Evolutionary conservation across 495 filamentous ascomycete species (phyloP).

Genomic region (Penicillium canariense): DNA sequence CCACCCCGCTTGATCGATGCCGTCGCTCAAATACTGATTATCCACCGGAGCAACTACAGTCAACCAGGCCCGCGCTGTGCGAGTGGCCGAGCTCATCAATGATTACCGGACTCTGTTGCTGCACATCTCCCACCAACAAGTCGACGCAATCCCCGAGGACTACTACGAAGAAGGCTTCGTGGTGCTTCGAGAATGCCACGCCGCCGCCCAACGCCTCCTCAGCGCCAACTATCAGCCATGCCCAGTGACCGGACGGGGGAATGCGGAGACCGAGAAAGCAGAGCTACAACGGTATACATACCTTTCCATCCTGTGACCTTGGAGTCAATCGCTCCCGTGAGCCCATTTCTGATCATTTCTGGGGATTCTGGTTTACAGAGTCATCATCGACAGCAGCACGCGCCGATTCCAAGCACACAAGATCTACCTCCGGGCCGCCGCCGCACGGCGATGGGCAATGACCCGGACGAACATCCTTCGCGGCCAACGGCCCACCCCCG

Average conservation of each 20-base stretch:
- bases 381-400: conserved; percentile 73
- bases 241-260: conserved; percentile 47
- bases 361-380: conserved; percentile 44
- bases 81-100: conserved; percentile 78
- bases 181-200: conserved; percentile 68
- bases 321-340: background rate
- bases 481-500: conserved; percentile 58
- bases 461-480: conserved; percentile 64
- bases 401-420: conserved; percentile 83
- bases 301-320: background rate
- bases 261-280: conserved; percentile 67
- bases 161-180: conserved; percentile 77
- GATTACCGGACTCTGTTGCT: conserved; percentile 82
- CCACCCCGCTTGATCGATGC: background rate
- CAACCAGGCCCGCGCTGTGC: conserved; percentile 76
- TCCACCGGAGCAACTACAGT: conserved; percentile 51
- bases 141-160: conserved; percentile 58
- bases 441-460: conserved; percentile 77
- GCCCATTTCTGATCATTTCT: background rate
- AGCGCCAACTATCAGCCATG: conserved; percentile 63
- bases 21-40: conserved; percentile 6
- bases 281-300: conserved; percentile 68
- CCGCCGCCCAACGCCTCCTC: conserved; percentile 73
- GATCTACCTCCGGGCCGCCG: conserved; percentile 75
- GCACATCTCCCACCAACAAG: conserved; percentile 70